Percentiles rank a stretch among this genome's conserved stretches.
Evolutionary conservation across 176 grass and related monocot species (phyloP).

Genomic region (Carex pumila): DNA sequence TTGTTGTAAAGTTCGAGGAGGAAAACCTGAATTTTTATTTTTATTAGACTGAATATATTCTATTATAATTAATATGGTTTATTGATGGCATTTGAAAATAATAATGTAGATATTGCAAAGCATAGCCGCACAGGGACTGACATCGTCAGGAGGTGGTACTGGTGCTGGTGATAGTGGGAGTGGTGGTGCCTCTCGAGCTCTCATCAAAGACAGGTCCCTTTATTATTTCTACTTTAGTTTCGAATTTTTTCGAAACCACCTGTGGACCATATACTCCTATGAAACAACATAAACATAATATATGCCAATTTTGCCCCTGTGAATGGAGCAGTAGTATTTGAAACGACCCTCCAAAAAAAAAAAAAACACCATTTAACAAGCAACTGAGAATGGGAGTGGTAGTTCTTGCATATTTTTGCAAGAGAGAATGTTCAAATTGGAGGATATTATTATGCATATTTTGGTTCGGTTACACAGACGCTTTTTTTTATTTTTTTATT

Average conservation of each 20-base stretch:
- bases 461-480: background rate
- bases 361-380: background rate
- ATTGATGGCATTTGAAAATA: background rate
- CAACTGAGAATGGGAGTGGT: background rate
- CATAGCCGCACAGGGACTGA: constrained; percentile 61
- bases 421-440: background rate
- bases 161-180: constrained; percentile 57
- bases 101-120: constrained; percentile 60
- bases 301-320: background rate
- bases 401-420: background rate
- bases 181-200: constrained; percentile 65
- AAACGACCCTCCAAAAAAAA: background rate
- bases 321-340: background rate
- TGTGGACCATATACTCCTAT: background rate
- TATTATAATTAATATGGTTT: background rate
- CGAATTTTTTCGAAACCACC: background rate
- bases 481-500: too few relatives aligned
- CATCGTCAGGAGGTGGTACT: constrained; percentile 64
- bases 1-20: too few relatives aligned
- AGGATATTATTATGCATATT: background rate
- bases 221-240: constrained; percentile 3
- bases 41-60: background rate
- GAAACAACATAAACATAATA: background rate
- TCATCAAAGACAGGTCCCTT: constrained; percentile 70
- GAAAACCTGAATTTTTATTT: background rate